Percentiles rank a stretch among this genome's conserved stretches.
Conservation (phyloP, 768 basidiomycete genomes). For the Baorangia bicolor region DNA sequence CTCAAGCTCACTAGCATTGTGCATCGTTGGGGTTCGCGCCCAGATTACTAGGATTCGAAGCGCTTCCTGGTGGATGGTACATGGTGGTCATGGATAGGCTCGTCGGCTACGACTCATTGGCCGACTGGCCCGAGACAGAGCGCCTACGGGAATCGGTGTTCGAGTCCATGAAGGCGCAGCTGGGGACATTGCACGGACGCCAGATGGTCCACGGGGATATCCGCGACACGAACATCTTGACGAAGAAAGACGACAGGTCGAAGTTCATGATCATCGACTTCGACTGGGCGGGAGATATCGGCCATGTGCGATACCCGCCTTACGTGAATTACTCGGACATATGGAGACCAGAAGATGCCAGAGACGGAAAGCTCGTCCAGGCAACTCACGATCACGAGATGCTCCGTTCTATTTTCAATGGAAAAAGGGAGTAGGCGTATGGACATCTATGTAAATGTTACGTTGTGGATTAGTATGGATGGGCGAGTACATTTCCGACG, state of each 20-base stretch:
- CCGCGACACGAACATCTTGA: not conserved
- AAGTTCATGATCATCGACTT: not conserved
- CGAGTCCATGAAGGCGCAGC: fast-evolving
- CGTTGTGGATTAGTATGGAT: too few species aligned
- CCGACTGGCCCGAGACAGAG: too few species aligned
- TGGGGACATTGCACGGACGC: not conserved
- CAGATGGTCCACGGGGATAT: not conserved
- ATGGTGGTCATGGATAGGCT: not conserved
- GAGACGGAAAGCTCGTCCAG: too few species aligned
- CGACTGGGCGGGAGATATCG: not conserved
- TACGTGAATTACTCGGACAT: too few species aligned
- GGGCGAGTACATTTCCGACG: too few species aligned
- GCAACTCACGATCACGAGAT: too few species aligned
- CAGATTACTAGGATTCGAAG: not conserved
- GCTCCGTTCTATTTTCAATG: too few species aligned
- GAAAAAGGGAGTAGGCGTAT: too few species aligned
- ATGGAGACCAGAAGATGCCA: too few species aligned
- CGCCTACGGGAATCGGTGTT: not conserved
- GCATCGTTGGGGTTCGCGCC: not conserved
- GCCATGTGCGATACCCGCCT: too few species aligned
- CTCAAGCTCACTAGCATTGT: not conserved
- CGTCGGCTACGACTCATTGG: not conserved
- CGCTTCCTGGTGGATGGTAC: not conserved
- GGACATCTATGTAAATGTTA: too few species aligned
- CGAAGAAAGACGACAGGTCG: not conserved